Evolutionary conservation across 2,329 filamentous ascomycete species (phyloP), one percentile per base, ranked within the genome.

Genomic region (Pestalotiopsis sp.): DNA sequence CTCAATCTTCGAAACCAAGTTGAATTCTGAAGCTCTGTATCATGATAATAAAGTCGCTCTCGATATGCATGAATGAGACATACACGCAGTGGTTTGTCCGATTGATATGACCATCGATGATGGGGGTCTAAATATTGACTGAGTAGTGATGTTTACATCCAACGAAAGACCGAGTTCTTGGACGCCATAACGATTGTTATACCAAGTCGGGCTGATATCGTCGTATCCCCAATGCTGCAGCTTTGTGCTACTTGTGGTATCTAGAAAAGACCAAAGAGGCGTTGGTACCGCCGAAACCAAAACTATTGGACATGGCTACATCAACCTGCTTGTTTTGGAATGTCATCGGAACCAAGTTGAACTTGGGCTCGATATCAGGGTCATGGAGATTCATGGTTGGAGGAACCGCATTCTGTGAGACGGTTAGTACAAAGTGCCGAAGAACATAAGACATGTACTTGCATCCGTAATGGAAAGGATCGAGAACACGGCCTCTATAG

Each of bases 201-300:
- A 26, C 2, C 56, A 22, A 14, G 14, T 58, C 14, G 22, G 30
- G 9, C 11, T 22, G 56, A 58, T 5, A n/a, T 7, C 24, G n/a
- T 35, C 10, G 2, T 11, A 17, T 14, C 1, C 7, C 13, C 22
- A 13, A 30, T 58, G 1, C 22, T 58, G 56, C 9, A 35, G 30
- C 30, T 9, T 9, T 35, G 10, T 38, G 30, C n/a, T 39, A 61
- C 4, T 61, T 65, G 10, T 30, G 48, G 56, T 64, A 68, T 71
- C 82, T 85, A 7, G 86, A 86, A 74, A 98, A 95, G 65, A 94
- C 94, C 48, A 99, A 82, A 66, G 90, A 94, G 56, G 95, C 94
- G 81, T 99, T 99, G 1, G 95, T 98, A 17, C 96, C 96, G 11
- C 96, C 96, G 81, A 99, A 99, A 0, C 96, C 96, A 81, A 99